phyloP scores from a whole-genome alignment of 75 land plant species.

The Picea glauca region DNA sequence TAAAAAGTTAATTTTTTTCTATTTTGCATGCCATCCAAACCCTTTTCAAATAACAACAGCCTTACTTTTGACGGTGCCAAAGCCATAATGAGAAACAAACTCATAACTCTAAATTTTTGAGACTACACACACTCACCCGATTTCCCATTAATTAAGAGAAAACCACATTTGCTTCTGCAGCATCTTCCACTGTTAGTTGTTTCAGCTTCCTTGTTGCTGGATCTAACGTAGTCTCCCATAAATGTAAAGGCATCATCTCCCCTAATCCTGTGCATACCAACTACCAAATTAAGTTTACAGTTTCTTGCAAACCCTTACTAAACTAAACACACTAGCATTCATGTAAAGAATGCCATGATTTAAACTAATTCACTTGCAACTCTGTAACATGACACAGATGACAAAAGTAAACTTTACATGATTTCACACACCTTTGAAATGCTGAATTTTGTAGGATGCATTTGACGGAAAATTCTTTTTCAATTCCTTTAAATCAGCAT shows the following conservation, averaged over 20 bases:
- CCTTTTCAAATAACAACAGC: neutral
- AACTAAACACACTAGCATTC: neutral
- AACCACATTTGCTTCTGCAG: conserved; percentile 82
- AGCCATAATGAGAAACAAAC: too few species aligned
- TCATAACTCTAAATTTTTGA: too few species aligned
- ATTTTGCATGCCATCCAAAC: neutral
- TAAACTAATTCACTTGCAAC: neutral
- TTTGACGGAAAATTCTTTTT: conserved; percentile 66
- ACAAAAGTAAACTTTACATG: neutral
- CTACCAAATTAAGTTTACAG: neutral
- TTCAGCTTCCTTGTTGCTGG: conserved; percentile 79
- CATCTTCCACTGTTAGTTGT: conserved; percentile 86
- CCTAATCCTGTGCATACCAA: conserved; percentile 68
- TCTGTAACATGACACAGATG: neutral
- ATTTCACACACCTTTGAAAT: conserved; percentile 73
- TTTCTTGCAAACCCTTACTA: neutral
- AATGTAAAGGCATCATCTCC: conserved; percentile 96
- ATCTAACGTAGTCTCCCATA: conserved; percentile 97
- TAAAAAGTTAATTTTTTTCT: neutral
- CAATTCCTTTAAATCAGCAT: conserved; percentile 59
- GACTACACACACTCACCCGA: conserved; percentile 37
- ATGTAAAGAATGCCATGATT: neutral
- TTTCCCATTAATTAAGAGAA: conserved; percentile 92
- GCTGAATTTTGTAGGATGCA: conserved; percentile 83
- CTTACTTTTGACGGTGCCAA: neutral